A percentile compares a stretch with the other conserved stretches of the same genome.
Conservation (phyloP, 78 protist genomes). For the Protostelium mycophagum region DNA sequence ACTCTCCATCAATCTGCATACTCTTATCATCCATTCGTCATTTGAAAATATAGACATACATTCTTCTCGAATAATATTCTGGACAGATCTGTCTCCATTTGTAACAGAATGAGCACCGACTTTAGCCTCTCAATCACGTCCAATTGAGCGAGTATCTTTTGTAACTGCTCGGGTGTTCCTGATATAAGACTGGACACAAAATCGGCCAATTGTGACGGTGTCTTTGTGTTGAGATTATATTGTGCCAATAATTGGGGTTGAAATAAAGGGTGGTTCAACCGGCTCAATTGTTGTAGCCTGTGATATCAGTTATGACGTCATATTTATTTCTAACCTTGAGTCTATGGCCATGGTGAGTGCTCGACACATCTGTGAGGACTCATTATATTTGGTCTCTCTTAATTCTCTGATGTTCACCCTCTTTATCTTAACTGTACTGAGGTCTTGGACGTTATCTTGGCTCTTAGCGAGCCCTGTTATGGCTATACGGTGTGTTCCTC, state of each 20-base stretch:
- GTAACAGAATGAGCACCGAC: neutral
- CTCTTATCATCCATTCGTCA: no score
- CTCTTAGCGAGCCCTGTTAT: neutral
- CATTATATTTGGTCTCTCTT: neutral
- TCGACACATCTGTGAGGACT: neutral
- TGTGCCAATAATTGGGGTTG: neutral
- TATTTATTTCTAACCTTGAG: neutral
- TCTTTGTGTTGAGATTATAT: neutral
- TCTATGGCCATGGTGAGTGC: neutral
- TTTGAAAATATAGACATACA: no score
- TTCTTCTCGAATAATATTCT: neutral
- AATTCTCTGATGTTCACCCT: neutral
- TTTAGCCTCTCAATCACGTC: neutral
- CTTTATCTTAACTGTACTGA: neutral
- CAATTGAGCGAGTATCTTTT: neutral
- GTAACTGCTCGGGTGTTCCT: neutral
- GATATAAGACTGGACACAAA: neutral
- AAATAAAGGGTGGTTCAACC: neutral
- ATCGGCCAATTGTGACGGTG: neutral
- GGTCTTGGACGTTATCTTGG: neutral
- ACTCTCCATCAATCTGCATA: neutral
- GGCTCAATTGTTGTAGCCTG: neutral
- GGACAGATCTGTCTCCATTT: neutral
- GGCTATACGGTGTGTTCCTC: neutral
- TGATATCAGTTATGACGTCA: neutral